Evolutionary conservation across 345 rosid species (phyloP).

Genomic region (Erodium maritimum): DNA sequence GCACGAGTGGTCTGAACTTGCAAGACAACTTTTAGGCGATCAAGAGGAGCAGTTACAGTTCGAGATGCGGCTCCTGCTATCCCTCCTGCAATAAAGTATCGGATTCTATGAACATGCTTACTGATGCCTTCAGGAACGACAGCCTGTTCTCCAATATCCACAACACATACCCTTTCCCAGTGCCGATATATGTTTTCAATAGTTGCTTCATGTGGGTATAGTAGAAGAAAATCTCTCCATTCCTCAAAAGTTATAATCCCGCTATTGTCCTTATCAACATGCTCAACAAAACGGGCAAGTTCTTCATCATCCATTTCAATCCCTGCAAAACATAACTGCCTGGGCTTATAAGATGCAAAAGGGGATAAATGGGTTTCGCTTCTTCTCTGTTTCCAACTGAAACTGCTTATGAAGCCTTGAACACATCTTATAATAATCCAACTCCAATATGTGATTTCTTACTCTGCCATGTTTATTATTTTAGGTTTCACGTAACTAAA

Average conservation of each 20-base stretch:
- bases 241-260: slow-evolving; percentile 85
- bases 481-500: too few species aligned
- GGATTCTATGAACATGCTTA: slow-evolving; percentile 57
- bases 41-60: slow-evolving; percentile 82
- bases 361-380: too few species aligned
- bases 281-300: slow-evolving; percentile 81
- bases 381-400: too few species aligned
- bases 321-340: slow-evolving; percentile 39
- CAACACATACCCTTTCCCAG: slow-evolving; percentile 76
- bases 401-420: too few species aligned
- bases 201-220: slow-evolving; percentile 91
- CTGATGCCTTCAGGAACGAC: slow-evolving; percentile 77
- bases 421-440: too few species aligned
- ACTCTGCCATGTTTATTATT: too few species aligned
- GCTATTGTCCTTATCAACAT: slow-evolving; percentile 77
- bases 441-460: too few species aligned
- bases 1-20: slow-evolving; percentile 67
- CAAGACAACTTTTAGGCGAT: slow-evolving; percentile 68
- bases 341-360: slow-evolving; percentile 42
- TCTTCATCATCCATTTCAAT: slow-evolving; percentile 80
- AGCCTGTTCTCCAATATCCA: slow-evolving; percentile 84
- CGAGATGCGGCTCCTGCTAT: slow-evolving; percentile 87
- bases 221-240: slow-evolving; percentile 87
- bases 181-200: slow-evolving; percentile 80
- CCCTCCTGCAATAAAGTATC: slow-evolving; percentile 83